Conservation (phyloP, 192 early-diverging fungal genomes). For the Rhizophagus sp. region DNA sequence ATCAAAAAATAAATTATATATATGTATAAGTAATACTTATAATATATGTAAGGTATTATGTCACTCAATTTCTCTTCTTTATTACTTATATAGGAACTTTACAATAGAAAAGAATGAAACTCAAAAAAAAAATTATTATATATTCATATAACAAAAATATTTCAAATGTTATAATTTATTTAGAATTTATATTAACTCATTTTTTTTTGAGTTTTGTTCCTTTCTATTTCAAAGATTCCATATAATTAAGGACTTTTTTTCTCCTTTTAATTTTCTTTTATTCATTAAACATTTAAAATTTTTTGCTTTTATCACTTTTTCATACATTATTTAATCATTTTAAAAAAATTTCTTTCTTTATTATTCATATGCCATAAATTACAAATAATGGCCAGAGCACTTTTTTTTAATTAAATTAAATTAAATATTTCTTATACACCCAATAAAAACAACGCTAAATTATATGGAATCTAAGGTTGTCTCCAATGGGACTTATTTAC, state of each 20-base stretch:
- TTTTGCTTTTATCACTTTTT: not conserved
- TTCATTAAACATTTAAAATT: not conserved
- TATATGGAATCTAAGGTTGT: not conserved
- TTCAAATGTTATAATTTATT: too few relatives aligned
- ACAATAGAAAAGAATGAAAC: too few relatives aligned
- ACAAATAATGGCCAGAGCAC: constrained; percentile 3
- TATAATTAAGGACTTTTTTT: constrained; percentile 7
- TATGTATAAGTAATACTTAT: too few relatives aligned
- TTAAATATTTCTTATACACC: constrained; percentile 1
- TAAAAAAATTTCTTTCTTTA: constrained; percentile 8
- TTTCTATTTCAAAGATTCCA: too few relatives aligned
- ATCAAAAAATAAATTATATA: not conserved
- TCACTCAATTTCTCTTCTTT: not conserved
- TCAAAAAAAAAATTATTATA: too few relatives aligned
- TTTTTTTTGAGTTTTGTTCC: too few relatives aligned
- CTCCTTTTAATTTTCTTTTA: not conserved
- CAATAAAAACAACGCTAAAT: not conserved
- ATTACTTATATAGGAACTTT: too few relatives aligned
- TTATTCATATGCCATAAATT: constrained; percentile 17
- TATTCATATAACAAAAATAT: too few relatives aligned
- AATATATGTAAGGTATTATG: not conserved
- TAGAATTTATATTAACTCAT: too few relatives aligned
- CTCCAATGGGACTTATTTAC: not conserved
- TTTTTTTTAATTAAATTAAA: constrained; percentile 2
- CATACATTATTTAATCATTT: not conserved